Evolutionary conservation across 78 protist species (phyloP).

Genomic region (Corallochytrium limacisporum): DNA sequence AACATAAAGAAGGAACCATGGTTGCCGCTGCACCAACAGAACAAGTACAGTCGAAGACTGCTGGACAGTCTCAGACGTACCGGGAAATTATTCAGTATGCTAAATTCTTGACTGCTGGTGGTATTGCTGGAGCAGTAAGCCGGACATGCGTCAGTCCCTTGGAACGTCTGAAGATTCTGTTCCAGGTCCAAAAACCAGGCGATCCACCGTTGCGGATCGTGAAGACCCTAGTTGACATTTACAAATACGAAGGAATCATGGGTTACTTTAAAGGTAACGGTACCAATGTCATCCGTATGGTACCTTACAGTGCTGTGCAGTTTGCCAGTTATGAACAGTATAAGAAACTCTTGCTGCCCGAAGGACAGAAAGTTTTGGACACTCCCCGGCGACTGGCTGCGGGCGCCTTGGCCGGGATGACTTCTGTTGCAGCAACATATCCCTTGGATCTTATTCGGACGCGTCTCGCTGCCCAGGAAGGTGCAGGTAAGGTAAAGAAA

Average conservation of each 20-base stretch:
- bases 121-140: conserved; percentile 77
- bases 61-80: no score
- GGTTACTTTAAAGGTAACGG: conserved; percentile 69
- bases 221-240: conserved; percentile 21
- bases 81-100: no score
- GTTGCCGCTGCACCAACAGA: no score
- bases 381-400: not conserved
- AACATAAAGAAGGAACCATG: no score
- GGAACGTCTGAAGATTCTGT: conserved; percentile 71
- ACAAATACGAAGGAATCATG: conserved; percentile 26
- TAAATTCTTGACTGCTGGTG: conserved; percentile 54
- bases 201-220: no score
- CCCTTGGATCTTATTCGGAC: conserved; percentile 64
- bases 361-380: not conserved
- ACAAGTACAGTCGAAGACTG: no score
- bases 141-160: conserved; percentile 71
- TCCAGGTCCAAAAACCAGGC: no score
- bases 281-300: conserved; percentile 39
- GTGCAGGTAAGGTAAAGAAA: not conserved
- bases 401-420: conserved; percentile 52
- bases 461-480: conserved; percentile 43
- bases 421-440: conserved; percentile 41
- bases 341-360: not conserved
- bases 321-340: conserved; percentile 6
- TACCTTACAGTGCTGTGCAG: conserved; percentile 27